phyloP scores from a whole-genome alignment of 75 land plant species.

The Azolla pinnata region DNA sequence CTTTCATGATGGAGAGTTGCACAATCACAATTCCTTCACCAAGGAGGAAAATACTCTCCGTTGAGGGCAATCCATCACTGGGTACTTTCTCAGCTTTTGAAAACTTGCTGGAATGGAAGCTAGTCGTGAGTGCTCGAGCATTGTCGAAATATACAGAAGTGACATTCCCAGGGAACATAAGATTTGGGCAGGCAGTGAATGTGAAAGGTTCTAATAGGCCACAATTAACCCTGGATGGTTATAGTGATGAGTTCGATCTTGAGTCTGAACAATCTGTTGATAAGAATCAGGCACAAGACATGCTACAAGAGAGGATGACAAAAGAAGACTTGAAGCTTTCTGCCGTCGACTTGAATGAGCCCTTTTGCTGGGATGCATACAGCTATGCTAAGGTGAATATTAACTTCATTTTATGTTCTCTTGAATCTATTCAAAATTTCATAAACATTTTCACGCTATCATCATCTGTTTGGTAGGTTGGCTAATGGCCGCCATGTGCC shows the following conservation, averaged over 20 bases:
- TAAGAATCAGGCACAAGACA: slow-evolving; percentile 52
- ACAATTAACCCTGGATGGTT: background rate
- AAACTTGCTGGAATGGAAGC: slow-evolving; percentile 91
- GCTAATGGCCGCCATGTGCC: no score
- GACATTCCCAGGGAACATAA: slow-evolving; percentile 84
- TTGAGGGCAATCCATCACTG: slow-evolving; percentile 83
- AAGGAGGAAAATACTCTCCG: slow-evolving; percentile 50
- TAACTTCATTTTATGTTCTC: no score
- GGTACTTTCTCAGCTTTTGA: slow-evolving; percentile 75
- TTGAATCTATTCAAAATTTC: no score
- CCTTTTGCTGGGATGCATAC: slow-evolving; percentile 96
- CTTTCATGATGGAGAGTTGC: slow-evolving; percentile 76
- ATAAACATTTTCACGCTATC: no score
- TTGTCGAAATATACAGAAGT: slow-evolving; percentile 67
- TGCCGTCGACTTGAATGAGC: slow-evolving; percentile 82
- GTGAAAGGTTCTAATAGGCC: background rate
- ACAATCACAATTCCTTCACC: slow-evolving; percentile 85
- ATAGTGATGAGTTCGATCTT: slow-evolving; percentile 65
- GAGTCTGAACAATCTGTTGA: slow-evolving; percentile 45
- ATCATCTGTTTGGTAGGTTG: no score
- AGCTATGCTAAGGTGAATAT: slow-evolving; percentile 92
- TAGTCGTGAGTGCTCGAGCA: slow-evolving; percentile 59
- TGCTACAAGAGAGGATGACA: slow-evolving; percentile 53
- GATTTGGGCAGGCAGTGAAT: slow-evolving; percentile 42
- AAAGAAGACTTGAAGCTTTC: slow-evolving; percentile 38